A percentile compares a stretch with the other conserved stretches of the same genome.
Evolutionary conservation across 140 eudicot species (phyloP).

Genomic region (Anethum foeniculum): DNA sequence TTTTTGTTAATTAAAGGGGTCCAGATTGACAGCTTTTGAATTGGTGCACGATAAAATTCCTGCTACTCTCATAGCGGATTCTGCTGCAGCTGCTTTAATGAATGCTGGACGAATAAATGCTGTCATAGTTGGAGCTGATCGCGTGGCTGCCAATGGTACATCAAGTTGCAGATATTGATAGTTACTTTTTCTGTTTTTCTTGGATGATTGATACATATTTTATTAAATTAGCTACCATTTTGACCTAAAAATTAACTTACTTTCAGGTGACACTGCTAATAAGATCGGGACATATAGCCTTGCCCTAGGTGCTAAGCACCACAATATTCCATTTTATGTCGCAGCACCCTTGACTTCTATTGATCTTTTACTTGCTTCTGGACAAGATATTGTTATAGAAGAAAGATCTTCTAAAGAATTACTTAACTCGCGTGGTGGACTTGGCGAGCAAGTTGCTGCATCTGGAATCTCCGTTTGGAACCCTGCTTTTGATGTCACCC

Average conservation of each 20-base stretch:
- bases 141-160: conserved; percentile 93
- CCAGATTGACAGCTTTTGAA: conserved; percentile 90
- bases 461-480: conserved; percentile 94
- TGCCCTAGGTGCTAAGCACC: conserved; percentile 71
- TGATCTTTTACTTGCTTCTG: conserved; percentile 73
- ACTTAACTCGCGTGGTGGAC: conserved; percentile 72
- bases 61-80: conserved; percentile 87
- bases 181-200: background rate
- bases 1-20: conserved; percentile 43
- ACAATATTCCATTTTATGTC: conserved; percentile 66
- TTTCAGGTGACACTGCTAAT: conserved; percentile 89
- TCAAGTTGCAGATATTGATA: background rate
- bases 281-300: conserved; percentile 96
- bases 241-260: background rate
- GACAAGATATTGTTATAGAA: conserved; percentile 79
- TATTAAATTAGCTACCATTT: background rate
- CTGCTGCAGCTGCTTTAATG: conserved; percentile 97
- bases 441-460: conserved; percentile 96
- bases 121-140: conserved; percentile 96
- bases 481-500: conserved; percentile 99
- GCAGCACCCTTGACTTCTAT: conserved; percentile 95
- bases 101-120: conserved; percentile 71
- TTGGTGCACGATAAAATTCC: conserved; percentile 90
- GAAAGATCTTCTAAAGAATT: conserved; percentile 88
- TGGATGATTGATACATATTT: background rate